phyloP scores from a whole-genome alignment of 441 rosid genomes.

The Flueggea neowawraea region DNA sequence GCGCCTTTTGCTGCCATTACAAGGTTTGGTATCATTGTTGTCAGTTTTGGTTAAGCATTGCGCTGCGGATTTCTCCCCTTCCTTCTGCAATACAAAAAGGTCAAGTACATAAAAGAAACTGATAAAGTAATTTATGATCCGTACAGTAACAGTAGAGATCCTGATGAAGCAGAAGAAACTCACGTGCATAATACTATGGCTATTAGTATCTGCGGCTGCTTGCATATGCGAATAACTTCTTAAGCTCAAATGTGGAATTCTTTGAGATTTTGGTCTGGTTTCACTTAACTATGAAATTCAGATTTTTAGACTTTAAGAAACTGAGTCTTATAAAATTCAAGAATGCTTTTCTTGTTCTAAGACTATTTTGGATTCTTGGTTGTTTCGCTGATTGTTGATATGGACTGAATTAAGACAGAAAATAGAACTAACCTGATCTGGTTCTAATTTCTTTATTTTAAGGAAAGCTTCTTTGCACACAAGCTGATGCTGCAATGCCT shows the following conservation, averaged over 20 bases:
- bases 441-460: slow-evolving; percentile 36
- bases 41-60: slow-evolving; percentile 17
- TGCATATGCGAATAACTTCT: no score
- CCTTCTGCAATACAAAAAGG: slow-evolving; percentile 14
- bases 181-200: no score
- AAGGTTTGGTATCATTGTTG: slow-evolving; percentile 20
- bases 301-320: no score
- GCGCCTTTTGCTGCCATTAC: slow-evolving; percentile 32
- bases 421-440: slow-evolving; percentile 27
- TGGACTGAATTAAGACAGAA: neutral
- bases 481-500: slow-evolving; percentile 59
- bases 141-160: neutral
- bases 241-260: no score
- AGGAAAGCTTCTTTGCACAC: slow-evolving; percentile 55
- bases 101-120: neutral
- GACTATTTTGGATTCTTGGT: no score
- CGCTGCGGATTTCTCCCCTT: slow-evolving; percentile 24
- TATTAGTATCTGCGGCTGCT: no score
- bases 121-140: neutral
- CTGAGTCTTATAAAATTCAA: no score
- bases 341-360: no score
- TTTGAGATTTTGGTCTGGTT: no score
- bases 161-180: no score
- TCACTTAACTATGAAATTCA: no score
- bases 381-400: no score